Percentiles rank a stretch among this genome's conserved stretches.
Evolutionary conservation across 495 filamentous ascomycete species (phyloP).

Genomic region (Neurospora sp.): DNA sequence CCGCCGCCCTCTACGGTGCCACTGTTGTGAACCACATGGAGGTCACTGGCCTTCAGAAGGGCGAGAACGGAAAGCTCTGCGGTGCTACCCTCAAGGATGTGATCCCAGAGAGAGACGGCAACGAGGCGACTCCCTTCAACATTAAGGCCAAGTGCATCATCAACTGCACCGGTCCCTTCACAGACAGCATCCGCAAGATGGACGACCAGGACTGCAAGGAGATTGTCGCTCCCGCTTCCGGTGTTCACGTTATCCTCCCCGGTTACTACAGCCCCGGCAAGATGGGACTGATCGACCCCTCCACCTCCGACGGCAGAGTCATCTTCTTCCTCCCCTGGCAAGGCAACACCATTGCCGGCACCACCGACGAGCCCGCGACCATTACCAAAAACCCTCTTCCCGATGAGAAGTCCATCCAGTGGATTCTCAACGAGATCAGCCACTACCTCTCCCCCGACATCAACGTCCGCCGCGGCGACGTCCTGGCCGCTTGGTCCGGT

Average conservation of each 20-base stretch:
- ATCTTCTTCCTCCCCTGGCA: slow-evolving; percentile 99
- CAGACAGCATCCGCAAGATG: slow-evolving; percentile 84
- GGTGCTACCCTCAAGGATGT: slow-evolving; percentile 74
- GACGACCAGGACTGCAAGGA: slow-evolving; percentile 64
- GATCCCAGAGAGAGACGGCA: slow-evolving; percentile 46
- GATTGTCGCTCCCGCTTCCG: slow-evolving; percentile 88
- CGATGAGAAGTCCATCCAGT: slow-evolving; percentile 87
- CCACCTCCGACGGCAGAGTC: slow-evolving; percentile 88
- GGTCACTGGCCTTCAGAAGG: slow-evolving; percentile 75
- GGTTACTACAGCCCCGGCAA: slow-evolving; percentile 91
- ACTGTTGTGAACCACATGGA: slow-evolving; percentile 92
- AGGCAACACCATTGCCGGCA: slow-evolving; percentile 97
- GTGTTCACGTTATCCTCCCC: slow-evolving; percentile 89
- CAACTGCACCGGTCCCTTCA: slow-evolving; percentile 96
- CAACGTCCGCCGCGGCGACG: slow-evolving; percentile 85
- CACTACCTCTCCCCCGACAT: slow-evolving; percentile 89
- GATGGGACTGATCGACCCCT: slow-evolving; percentile 95
- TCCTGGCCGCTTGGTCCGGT: slow-evolving; percentile 92
- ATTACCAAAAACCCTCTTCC: slow-evolving; percentile 79
- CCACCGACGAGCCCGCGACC: slow-evolving; percentile 79
- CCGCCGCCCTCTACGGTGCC: slow-evolving; percentile 83
- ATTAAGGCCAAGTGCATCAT: slow-evolving; percentile 86
- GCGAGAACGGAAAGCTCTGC: slow-evolving; percentile 63
- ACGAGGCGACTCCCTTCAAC: slow-evolving; percentile 48
- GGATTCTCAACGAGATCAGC: slow-evolving; percentile 88